phyloP scores from a whole-genome alignment of 441 rosid species.

The Jatropha podagrica region DNA sequence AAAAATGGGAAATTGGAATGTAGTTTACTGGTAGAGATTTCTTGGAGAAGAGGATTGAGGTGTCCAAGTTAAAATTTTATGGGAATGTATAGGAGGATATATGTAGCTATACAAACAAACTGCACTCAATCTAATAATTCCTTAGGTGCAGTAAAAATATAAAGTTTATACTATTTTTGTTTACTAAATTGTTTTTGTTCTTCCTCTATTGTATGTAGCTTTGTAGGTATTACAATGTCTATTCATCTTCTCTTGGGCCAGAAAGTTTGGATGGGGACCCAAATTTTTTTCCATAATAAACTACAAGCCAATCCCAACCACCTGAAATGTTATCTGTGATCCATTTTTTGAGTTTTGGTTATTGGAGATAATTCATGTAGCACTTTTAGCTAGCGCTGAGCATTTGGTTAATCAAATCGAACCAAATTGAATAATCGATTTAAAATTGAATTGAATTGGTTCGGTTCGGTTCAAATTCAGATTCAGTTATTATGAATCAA shows the following conservation, averaged over 20 bases:
- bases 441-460: no score
- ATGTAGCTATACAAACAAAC: conserved; percentile 16
- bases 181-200: neutral
- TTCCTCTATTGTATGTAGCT: neutral
- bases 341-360: no score
- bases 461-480: no score
- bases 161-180: neutral
- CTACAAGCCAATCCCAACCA: neutral
- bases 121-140: neutral
- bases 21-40: conserved; percentile 26
- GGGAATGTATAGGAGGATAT: conserved; percentile 25
- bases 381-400: no score
- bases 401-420: no score
- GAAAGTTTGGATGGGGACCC: neutral
- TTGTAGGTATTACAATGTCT: no score
- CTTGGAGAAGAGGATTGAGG: conserved; percentile 39
- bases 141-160: neutral
- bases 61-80: conserved; percentile 21
- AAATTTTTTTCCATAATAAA: neutral
- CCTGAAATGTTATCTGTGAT: neutral
- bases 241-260: neutral
- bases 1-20: conserved; percentile 13
- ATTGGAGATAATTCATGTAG: no score
- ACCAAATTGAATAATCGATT: no score
- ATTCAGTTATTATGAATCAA: no score